phyloP scores from a whole-genome alignment of 495 filamentous ascomycete genomes.

The Annulohypoxylon moriforme region DNA sequence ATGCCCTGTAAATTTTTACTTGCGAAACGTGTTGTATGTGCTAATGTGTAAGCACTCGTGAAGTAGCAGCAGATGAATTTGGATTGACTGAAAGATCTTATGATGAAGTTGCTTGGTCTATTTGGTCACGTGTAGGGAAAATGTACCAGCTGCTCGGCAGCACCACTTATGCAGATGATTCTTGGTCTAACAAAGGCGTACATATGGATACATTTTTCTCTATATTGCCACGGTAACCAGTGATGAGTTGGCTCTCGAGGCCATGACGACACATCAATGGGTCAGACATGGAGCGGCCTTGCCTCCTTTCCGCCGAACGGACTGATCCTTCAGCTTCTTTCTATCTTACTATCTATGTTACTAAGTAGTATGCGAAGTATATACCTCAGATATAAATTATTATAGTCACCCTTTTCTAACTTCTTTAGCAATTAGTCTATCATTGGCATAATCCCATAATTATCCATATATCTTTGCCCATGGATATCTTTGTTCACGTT shows the following conservation, averaged over 20 bases:
- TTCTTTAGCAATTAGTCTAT: not conserved
- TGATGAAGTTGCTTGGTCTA: constrained; percentile 1
- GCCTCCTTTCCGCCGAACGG: not conserved
- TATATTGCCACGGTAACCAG: not conserved
- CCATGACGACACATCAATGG: not conserved
- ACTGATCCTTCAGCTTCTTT: not conserved
- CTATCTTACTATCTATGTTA: not conserved
- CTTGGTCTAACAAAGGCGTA: not conserved
- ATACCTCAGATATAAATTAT: not conserved
- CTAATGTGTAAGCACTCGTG: not conserved
- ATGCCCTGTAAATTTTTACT: not conserved
- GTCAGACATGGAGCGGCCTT: not conserved
- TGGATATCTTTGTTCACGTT: not conserved
- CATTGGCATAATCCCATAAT: not conserved
- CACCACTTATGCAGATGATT: not conserved
- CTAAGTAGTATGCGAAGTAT: not conserved
- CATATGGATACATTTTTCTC: not conserved
- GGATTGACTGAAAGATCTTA: not conserved
- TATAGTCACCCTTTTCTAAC: not conserved
- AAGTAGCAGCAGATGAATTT: not conserved
- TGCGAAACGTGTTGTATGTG: not conserved
- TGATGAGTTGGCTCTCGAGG: not conserved
- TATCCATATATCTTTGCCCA: not conserved
- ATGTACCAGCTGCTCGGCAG: not conserved
- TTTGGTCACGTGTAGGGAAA: not conserved